These are phyloP conservation scores for Chrysoporthe puriensis DNA, from an alignment of 2,329 filamentous ascomycete species.

Conservation along the genomic window DNA sequence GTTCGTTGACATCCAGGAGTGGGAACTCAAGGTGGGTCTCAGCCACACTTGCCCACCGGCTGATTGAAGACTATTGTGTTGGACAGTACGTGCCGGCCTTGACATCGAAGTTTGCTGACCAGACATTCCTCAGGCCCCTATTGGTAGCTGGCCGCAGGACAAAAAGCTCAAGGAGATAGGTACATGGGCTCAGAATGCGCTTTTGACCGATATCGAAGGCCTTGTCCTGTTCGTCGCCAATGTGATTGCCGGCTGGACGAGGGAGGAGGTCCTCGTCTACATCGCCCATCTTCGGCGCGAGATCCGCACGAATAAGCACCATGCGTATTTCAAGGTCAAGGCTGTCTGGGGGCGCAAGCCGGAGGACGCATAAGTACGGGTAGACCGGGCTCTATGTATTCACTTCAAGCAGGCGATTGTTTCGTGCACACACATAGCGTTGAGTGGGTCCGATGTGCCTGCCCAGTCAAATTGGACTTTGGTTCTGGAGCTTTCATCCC, in stretches of 20 bases:
- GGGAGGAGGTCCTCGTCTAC: conserved; percentile 40
- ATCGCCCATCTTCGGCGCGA: conserved; percentile 41
- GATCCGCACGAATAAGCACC: conserved; percentile 36
- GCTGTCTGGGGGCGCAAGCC: conserved; percentile 38
- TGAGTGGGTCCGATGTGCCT: neutral
- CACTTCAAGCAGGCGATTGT: neutral
- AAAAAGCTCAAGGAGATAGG: conserved; percentile 36
- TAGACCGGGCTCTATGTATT: neutral
- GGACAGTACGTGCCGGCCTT: neutral
- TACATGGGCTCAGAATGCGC: conserved; percentile 20
- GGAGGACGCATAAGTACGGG: neutral
- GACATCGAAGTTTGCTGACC: conserved; percentile 8
- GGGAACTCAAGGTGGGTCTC: conserved; percentile 51
- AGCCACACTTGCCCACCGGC: neutral
- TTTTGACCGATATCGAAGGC: conserved; percentile 27
- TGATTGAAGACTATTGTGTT: neutral
- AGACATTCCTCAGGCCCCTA: conserved; percentile 29
- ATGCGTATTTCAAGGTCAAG: conserved; percentile 37
- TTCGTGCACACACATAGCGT: neutral
- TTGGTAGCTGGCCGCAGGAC: conserved; percentile 38
- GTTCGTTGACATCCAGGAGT: conserved; percentile 59
- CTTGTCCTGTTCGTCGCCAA: conserved; percentile 39
- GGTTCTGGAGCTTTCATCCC: too few species aligned
- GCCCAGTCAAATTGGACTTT: too few species aligned
- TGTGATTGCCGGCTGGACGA: conserved; percentile 42